Base-by-base conservation (phyloP, 2,329 filamentous ascomycete genomes). In the Alternaria sp. region DNA sequence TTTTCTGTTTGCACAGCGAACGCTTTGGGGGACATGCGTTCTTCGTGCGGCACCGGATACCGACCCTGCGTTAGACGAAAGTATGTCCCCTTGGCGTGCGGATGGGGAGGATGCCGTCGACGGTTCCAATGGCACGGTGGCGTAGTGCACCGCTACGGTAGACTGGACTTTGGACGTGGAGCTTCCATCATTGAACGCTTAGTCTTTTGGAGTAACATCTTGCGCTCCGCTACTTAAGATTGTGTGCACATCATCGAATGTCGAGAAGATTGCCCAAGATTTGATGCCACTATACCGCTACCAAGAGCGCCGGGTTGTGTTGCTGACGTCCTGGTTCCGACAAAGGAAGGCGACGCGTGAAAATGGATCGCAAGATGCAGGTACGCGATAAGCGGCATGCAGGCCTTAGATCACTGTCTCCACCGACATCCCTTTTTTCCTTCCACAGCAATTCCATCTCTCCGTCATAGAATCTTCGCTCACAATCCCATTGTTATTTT, bases 341-440 rank as follows among this genome's bases (percentile, higher is more conserved):
- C 49, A 23, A 25, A 12, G 20, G 20, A 41, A 15, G 30, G 28
- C 49, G 26, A 37, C 12, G 28, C 49, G 49, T 30, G 28, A 51
- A 51, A 18, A 41, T 41, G 49, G 49, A 7, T 41, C 30, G 28
- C 33, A 41, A 37, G 49, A 53, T 53, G 49, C 49, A 53, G 49
- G 49, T 53, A 37, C 49, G 30, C 49, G 49, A 53, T 53, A 53
- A 53, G 49, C 49, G 49, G 49, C 49, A 53, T 53, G 49, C 30
- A 12, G 49, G 30, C 49, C 37, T 53, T 53, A 41, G 30, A 53
- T 53, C 49, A 53, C 5, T 15, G 37, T 41, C 49, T 1, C 49
- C 30, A 41, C 20, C 20, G 2, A 2, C 9, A 53, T 41, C 30
- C 49, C 30, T n/a, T 41, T 23, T 41, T 30, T 18, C 20, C 20